Evolutionary conservation across 139 green algal genomes (phyloP), one percentile per base, ranked within the genome.

Genomic region (Axilococcus clingmanii): DNA sequence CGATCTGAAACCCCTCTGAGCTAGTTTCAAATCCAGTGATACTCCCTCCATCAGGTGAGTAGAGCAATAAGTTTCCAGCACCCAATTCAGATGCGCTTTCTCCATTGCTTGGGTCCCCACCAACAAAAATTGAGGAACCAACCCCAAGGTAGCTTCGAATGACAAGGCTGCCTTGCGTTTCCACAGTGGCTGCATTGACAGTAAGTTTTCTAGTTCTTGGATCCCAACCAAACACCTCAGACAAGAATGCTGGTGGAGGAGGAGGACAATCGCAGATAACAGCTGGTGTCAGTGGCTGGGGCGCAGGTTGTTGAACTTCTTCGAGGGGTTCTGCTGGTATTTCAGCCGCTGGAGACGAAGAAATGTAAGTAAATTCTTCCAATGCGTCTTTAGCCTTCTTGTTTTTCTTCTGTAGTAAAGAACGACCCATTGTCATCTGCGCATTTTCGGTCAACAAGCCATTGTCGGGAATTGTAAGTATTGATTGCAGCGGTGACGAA

Each of bases 91-190:
- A 44, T 1, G 49, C 16, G 23, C 30, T 24, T 34, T 33, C 25
- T n/a, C 49, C 49, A 31, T 16, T 43, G 9, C 15, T 40, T 31
- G 49, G 49, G 24, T 57, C 49, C 16, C 49, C 49, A 28, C 49
- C 49, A 34, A 57, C 22, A 33, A 57, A 57, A 12, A 57, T 23
- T 33, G 36, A 35, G 14, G 42, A 12, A 4, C 28, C 19, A 0
- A 57, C 24, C 19, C 49, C 49, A 57, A 30, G 19, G 30, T 35
- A 57, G 12, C 49, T 30, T 32, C 33, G 32, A 2, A 57, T 23
- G 33, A 57, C 28, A 14, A 57, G 29, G 34, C 33, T 30, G 9
- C 49, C 49, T 20, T 15, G 15, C 19, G 43, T 22, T 15, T 57
- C 33, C 24, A 57, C 12, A 24, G 27, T 57, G 28, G 20, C 14